phyloP scores from a whole-genome alignment of 1,284 basidiomycete genomes.

The Apiotrichum siamense region DNA sequence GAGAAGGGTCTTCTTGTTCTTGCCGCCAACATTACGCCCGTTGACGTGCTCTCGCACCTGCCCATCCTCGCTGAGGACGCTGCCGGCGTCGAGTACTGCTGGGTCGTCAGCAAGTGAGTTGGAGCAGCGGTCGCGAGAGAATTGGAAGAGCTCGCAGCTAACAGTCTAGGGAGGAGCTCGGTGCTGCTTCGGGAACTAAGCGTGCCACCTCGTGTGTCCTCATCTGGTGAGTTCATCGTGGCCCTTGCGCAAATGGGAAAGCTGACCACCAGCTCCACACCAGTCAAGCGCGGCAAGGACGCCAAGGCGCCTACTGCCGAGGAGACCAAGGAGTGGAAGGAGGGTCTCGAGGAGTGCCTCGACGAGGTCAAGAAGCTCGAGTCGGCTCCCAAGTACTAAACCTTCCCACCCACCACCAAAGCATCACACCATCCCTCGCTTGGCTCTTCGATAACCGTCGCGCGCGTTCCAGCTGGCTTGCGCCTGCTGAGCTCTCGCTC shows the following conservation, averaged over 20 bases:
- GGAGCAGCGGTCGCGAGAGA: too few species aligned
- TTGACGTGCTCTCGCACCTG: conserved; percentile 96
- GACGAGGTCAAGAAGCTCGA: conserved; percentile 73
- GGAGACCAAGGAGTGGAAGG: conserved; percentile 57
- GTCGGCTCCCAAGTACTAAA: conserved; percentile 10
- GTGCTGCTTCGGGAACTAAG: conserved; percentile 92
- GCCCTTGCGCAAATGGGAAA: neutral
- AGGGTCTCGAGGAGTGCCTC: conserved; percentile 64
- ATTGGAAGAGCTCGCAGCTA: conserved; percentile 29
- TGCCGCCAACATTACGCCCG: conserved; percentile 94
- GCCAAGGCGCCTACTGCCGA: conserved; percentile 52
- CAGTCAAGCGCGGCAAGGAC: conserved; percentile 48
- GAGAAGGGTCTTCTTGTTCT: conserved; percentile 90
- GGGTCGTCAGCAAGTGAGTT: conserved; percentile 47
- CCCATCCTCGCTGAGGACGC: conserved; percentile 93
- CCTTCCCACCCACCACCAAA: neutral
- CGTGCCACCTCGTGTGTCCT: conserved; percentile 97
- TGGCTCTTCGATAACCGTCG: too few species aligned
- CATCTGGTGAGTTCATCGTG: conserved; percentile 51
- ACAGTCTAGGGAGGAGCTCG: conserved; percentile 75
- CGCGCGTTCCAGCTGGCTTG: too few species aligned
- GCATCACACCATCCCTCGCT: too few species aligned
- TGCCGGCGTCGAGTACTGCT: conserved; percentile 76
- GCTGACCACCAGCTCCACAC: conserved; percentile 32
- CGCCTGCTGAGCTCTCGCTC: too few species aligned